A percentile compares a stretch with the other conserved stretches of the same genome.
Evolutionary conservation across 345 rosid genomes (phyloP).

Genomic region (Murraya koenigii): DNA sequence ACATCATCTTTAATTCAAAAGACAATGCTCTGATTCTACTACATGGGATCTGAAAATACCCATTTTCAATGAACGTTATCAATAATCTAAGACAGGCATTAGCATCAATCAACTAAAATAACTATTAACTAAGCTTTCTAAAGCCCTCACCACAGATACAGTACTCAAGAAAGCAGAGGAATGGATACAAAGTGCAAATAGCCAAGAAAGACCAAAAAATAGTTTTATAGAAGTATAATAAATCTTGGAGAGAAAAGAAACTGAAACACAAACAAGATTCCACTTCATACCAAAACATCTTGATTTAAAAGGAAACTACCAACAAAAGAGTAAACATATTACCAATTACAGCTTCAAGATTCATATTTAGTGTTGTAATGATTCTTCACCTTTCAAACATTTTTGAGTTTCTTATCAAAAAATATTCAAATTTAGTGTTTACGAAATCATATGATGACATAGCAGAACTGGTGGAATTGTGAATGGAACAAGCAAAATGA

Average conservation of each 20-base stretch:
- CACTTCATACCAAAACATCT: not conserved
- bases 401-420: no score
- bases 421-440: not conserved
- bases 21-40: not conserved
- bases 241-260: not conserved
- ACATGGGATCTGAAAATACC: not conserved
- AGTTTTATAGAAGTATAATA: not conserved
- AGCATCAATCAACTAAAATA: not conserved
- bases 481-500: not conserved
- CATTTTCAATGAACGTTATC: not conserved
- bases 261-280: not conserved
- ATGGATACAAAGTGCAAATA: not conserved
- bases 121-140: not conserved
- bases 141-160: not conserved
- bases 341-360: not conserved
- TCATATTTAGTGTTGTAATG: not conserved
- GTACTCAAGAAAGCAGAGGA: not conserved
- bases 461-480: not conserved
- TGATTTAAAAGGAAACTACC: not conserved
- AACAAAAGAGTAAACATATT: no score
- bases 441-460: not conserved
- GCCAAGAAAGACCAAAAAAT: not conserved
- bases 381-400: no score
- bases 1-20: not conserved
- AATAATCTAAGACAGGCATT: not conserved